Conservation (phyloP, 2,329 filamentous ascomycete species). For the Didymella pinodella region DNA sequence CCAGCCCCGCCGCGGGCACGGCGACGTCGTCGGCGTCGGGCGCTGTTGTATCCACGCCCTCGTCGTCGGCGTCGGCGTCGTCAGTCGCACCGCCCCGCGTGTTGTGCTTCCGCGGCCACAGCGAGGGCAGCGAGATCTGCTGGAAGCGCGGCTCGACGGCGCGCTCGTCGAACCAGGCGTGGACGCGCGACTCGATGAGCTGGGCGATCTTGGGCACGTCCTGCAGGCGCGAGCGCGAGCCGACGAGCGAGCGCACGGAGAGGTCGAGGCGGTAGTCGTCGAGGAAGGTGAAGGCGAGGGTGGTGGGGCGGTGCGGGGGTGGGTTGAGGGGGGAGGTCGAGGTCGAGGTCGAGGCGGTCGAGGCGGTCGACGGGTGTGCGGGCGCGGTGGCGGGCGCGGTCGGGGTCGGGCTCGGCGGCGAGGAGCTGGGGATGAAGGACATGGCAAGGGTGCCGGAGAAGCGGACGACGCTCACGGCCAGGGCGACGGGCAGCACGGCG, state of each 20-base stretch:
- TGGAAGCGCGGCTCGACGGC: conserved; percentile 87
- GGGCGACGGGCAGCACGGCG: conserved; percentile 87
- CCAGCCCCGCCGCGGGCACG: background rate
- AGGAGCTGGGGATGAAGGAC: conserved; percentile 79
- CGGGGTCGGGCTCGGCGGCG: conserved; percentile 41
- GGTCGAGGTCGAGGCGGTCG: conserved; percentile 25
- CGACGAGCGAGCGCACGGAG: conserved; percentile 79
- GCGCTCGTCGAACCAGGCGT: conserved; percentile 87
- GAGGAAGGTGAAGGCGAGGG: conserved; percentile 92
- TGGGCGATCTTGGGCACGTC: conserved; percentile 90
- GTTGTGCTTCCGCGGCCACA: conserved; percentile 87
- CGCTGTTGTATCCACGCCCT: background rate
- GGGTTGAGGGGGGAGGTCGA: conserved; percentile 10
- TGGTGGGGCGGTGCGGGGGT: conserved; percentile 67
- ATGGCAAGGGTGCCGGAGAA: conserved; percentile 96
- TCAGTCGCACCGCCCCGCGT: conserved; percentile 71
- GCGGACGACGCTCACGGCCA: conserved; percentile 88
- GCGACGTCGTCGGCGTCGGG: background rate
- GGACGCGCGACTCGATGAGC: conserved; percentile 78
- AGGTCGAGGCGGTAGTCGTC: conserved; percentile 88
- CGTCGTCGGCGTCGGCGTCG: background rate
- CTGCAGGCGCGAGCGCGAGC: conserved; percentile 79
- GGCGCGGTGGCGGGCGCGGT: conserved; percentile 56
- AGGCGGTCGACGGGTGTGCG: conserved; percentile 12
- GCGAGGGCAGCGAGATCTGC: conserved; percentile 80